Conservation (phyloP, 371 early-diverging fungal species). For the Rhizomucor miehei region DNA sequence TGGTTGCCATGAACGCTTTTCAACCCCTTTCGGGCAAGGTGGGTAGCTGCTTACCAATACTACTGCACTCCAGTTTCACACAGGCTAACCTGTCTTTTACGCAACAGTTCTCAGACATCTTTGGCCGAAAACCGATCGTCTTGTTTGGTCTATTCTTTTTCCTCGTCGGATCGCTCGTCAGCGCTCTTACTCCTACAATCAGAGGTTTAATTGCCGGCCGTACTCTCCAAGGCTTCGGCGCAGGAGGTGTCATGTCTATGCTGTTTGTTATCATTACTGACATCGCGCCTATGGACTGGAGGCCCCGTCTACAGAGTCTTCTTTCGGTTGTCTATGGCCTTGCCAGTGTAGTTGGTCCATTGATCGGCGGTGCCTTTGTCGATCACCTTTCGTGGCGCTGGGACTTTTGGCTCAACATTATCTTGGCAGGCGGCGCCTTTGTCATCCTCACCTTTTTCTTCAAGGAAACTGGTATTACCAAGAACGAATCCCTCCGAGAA, state of each 20-base stretch:
- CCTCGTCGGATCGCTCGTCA: slow-evolving; percentile 26
- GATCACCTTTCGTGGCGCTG: slow-evolving; percentile 69
- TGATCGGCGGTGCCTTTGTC: slow-evolving; percentile 71
- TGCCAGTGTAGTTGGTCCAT: slow-evolving; percentile 66
- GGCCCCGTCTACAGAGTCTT: slow-evolving; percentile 55
- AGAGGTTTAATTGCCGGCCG: slow-evolving; percentile 65
- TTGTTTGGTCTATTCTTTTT: slow-evolving; percentile 27
- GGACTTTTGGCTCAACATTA: slow-evolving; percentile 75
- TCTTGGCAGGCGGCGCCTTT: slow-evolving; percentile 58
- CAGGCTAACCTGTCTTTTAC: too few species aligned
- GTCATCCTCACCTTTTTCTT: slow-evolving; percentile 48
- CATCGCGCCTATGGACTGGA: slow-evolving; percentile 49
- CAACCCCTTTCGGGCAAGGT: slow-evolving; percentile 57
- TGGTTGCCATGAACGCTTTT: slow-evolving; percentile 53
- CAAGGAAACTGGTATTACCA: slow-evolving; percentile 36
- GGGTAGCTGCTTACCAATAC: background rate
- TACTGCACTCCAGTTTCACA: too few species aligned
- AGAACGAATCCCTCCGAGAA: slow-evolving; percentile 28
- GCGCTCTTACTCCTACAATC: slow-evolving; percentile 14
- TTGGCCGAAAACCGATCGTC: slow-evolving; percentile 39
- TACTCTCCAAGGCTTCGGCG: slow-evolving; percentile 68
- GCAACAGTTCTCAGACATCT: slow-evolving; percentile 32
- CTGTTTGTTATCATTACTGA: slow-evolving; percentile 78
- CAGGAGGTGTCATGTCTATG: slow-evolving; percentile 62
- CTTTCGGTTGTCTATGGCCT: slow-evolving; percentile 58